These are phyloP conservation scores for Rhododendron williamsianum DNA, from an alignment of 148 eudicot species.

Conservation along the genomic window DNA sequence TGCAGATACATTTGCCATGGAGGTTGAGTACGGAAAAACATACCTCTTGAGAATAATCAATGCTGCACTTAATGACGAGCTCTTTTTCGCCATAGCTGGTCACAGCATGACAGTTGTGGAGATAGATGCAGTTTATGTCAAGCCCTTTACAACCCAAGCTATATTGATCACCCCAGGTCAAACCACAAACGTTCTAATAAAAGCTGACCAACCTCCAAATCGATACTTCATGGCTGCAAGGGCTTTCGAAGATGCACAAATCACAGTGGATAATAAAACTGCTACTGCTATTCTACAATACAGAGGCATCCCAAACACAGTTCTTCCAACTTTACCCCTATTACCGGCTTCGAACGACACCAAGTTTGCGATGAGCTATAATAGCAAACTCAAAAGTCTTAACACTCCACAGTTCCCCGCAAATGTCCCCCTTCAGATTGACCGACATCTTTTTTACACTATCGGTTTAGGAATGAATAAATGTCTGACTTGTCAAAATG, in stretches of 20 bases:
- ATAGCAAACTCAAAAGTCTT: conserved; percentile 36
- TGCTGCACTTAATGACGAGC: conserved; percentile 59
- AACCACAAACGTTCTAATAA: conserved; percentile 46
- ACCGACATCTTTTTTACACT: conserved; percentile 37
- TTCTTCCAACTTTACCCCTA: conserved; percentile 37
- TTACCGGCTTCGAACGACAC: conserved; percentile 44
- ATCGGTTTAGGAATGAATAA: conserved; percentile 37
- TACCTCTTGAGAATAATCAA: conserved; percentile 49
- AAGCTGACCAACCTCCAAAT: conserved; percentile 34
- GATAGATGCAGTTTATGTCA: conserved; percentile 56
- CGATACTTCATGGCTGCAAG: conserved; percentile 62
- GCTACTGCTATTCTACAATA: conserved; percentile 52
- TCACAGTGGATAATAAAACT: conserved; percentile 50
- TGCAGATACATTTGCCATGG: conserved; percentile 50
- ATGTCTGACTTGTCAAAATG: conserved; percentile 40
- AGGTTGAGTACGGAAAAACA: conserved; percentile 47
- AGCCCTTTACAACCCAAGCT: conserved; percentile 38
- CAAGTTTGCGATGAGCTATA: conserved; percentile 29
- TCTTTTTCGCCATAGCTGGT: conserved; percentile 46
- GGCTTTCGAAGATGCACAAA: conserved; percentile 45
- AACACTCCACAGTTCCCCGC: conserved; percentile 40
- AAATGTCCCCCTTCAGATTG: conserved; percentile 39
- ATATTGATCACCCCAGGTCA: conserved; percentile 53
- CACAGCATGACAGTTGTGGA: conserved; percentile 56
- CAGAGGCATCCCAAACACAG: conserved; percentile 40